phyloP scores from a whole-genome alignment of 2,329 filamentous ascomycete species.

The Raffaelea albimanens region DNA sequence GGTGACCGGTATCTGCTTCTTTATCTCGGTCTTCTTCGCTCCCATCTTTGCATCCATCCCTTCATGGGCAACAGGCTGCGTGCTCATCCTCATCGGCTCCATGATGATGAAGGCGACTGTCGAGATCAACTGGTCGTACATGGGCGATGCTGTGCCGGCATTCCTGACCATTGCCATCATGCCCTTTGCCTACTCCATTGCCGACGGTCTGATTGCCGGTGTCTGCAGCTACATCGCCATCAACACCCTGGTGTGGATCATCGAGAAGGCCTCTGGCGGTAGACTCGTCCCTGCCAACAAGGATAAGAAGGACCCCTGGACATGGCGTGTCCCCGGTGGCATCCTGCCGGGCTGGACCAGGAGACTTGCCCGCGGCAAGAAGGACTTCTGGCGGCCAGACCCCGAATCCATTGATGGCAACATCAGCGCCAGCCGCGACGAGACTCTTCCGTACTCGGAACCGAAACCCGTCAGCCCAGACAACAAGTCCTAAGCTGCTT shows the following conservation, averaged over 20 bases:
- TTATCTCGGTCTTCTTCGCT: conserved; percentile 64
- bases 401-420: background rate
- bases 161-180: conserved; percentile 68
- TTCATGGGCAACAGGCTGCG: conserved; percentile 68
- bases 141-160: conserved; percentile 64
- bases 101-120: conserved; percentile 68
- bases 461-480: too few relatives aligned
- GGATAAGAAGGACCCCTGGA: conserved; percentile 45
- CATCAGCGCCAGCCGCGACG: too few relatives aligned
- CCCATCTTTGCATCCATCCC: conserved; percentile 69
- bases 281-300: conserved; percentile 38
- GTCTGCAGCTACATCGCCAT: conserved; percentile 44
- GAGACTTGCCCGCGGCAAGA: conserved; percentile 56
- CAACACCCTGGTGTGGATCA: conserved; percentile 34
- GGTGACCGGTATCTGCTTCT: conserved; percentile 57
- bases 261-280: conserved; percentile 32
- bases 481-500: too few relatives aligned
- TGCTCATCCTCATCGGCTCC: conserved; percentile 60
- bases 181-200: conserved; percentile 68
- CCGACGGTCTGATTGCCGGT: conserved; percentile 62
- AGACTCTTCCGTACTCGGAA: too few relatives aligned
- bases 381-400: conserved; percentile 55
- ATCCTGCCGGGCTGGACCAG: conserved; percentile 66
- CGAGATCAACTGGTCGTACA: conserved; percentile 66
- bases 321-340: conserved; percentile 61